Conservation (phyloP, 139 green algal genomes). For the Micractinium sp. region DNA sequence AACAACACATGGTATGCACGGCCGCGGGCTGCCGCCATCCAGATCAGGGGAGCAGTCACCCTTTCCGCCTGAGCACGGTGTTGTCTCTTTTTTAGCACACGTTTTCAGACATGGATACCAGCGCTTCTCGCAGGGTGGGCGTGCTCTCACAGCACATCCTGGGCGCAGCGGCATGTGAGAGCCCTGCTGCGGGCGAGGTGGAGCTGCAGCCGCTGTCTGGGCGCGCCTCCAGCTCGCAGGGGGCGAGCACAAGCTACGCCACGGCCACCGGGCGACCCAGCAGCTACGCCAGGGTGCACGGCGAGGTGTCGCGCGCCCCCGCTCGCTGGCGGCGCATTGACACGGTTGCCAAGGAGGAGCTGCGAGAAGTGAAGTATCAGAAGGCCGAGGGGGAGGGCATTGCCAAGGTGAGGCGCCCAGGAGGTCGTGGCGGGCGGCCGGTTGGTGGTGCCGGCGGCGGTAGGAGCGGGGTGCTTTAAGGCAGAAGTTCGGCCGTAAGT, state of each 20-base stretch:
- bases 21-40: no score
- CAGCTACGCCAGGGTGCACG: constrained; percentile 82
- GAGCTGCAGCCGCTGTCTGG: constrained; percentile 23
- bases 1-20: no score
- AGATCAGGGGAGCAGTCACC: no score
- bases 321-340: constrained; percentile 65
- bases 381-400: constrained; percentile 89
- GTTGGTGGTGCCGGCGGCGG: neutral
- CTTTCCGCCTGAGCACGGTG: no score
- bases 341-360: constrained; percentile 54
- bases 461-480: neutral
- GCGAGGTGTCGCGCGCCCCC: constrained; percentile 68
- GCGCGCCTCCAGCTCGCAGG: neutral
- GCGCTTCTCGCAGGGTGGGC: neutral
- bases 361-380: constrained; percentile 88
- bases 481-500: no score
- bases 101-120: neutral
- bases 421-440: neutral
- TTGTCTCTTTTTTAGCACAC: no score
- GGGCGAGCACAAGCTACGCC: constrained; percentile 28
- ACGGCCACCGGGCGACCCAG: constrained; percentile 37
- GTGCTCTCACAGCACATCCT: constrained; percentile 33
- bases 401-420: constrained; percentile 72
- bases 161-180: neutral
- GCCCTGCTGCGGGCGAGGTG: neutral